A percentile compares a stretch with the other conserved stretches of the same genome.
phyloP scores from a whole-genome alignment of 2,329 filamentous ascomycete species.

The Lecanoromycetidae sp. region DNA sequence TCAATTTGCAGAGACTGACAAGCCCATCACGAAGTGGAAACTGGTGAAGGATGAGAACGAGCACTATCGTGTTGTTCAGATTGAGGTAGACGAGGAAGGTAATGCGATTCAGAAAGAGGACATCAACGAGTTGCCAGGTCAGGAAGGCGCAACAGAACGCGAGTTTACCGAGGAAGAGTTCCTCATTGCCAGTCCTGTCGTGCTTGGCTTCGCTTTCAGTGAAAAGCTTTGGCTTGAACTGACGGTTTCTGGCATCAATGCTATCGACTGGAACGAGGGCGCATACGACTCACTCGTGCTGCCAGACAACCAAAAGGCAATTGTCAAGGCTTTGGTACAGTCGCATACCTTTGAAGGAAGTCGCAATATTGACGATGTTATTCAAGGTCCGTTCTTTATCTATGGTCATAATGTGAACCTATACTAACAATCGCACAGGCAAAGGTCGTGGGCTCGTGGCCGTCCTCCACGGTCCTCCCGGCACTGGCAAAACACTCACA shows the following conservation, averaged over 20 bases:
- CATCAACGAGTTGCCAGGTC: conserved; percentile 42
- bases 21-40: conserved; percentile 40
- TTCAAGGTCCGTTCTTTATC: conserved; percentile 25
- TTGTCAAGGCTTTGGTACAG: conserved; percentile 70
- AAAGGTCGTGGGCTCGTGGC: conserved; percentile 77
- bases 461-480: conserved; percentile 73
- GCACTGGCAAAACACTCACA: conserved; percentile 79
- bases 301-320: conserved; percentile 47
- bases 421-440: conserved; percentile 54
- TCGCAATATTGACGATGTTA: conserved; percentile 29
- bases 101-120: conserved; percentile 44
- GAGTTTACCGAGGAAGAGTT: conserved; percentile 75
- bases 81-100: conserved; percentile 45
- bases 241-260: conserved; percentile 61
- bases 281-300: conserved; percentile 76
- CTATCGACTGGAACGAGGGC: conserved; percentile 73
- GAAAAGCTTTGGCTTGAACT: conserved; percentile 90
- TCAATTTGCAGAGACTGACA: conserved; percentile 22
- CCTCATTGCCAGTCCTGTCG: conserved; percentile 68
- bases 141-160: conserved; percentile 35
- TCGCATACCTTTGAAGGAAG: conserved; percentile 64
- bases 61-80: conserved; percentile 38
- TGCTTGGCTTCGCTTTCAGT: conserved; percentile 74
- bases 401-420: neutral
- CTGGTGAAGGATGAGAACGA: conserved; percentile 43